These are phyloP conservation scores for Hippophae tibetana DNA, from an alignment of 306 rosid species.

Conservation along the genomic window DNA sequence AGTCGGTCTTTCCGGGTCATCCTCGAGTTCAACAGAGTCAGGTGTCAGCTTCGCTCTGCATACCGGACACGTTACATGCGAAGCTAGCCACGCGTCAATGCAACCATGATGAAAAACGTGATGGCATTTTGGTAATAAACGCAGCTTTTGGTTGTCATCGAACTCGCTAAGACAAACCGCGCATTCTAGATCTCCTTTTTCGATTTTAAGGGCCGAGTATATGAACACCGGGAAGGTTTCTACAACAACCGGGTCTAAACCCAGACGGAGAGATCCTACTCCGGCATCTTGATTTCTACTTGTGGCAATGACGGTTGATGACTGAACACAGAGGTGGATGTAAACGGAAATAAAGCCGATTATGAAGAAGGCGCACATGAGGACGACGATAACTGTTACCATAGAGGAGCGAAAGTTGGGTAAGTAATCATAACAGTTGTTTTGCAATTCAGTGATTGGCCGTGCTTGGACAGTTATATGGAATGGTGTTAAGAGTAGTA, in stretches of 20 bases:
- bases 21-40: background rate
- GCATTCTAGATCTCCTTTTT: slow-evolving; percentile 48
- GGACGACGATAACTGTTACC: no score
- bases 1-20: background rate
- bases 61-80: slow-evolving; percentile 62
- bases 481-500: no score
- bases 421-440: no score
- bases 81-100: slow-evolving; percentile 61
- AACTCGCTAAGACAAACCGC: slow-evolving; percentile 68
- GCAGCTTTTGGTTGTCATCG: slow-evolving; percentile 44
- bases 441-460: no score
- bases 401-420: no score
- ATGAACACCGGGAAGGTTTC: slow-evolving; percentile 47
- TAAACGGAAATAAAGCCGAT: no score
- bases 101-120: slow-evolving; percentile 69
- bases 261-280: slow-evolving; percentile 15
- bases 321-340: no score
- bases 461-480: no score
- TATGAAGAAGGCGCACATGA: no score
- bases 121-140: slow-evolving; percentile 55
- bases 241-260: slow-evolving; percentile 37
- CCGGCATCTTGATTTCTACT: no score
- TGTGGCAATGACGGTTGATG: no score
- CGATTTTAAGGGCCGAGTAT: slow-evolving; percentile 49
- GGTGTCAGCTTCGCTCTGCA: slow-evolving; percentile 43